Evolutionary conservation across 2,329 filamentous ascomycete species (phyloP).

Genomic region (Alternaria incomplexa): DNA sequence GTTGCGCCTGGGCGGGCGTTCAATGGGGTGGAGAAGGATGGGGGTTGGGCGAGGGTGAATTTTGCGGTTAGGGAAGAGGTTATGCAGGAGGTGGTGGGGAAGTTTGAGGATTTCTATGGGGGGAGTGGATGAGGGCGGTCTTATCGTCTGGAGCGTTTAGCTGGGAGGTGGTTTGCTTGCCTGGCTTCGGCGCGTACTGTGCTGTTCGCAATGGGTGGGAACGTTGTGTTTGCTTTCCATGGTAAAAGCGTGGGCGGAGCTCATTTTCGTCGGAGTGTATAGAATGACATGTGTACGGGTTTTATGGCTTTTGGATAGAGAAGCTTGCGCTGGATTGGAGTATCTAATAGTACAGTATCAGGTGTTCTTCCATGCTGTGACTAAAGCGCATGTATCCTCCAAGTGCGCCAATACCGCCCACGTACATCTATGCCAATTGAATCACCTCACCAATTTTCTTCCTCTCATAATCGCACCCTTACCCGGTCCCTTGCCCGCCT

Average conservation of each 20-base stretch:
- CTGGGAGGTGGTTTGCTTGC: not conserved
- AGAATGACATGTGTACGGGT: not conserved
- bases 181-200: not conserved
- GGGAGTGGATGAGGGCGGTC: not conserved
- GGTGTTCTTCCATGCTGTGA: not conserved
- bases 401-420: not conserved
- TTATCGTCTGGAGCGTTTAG: not conserved
- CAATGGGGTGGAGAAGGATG: slow-evolving; percentile 34
- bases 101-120: slow-evolving; percentile 20
- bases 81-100: slow-evolving; percentile 23
- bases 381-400: not conserved
- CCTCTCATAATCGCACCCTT: not conserved
- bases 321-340: slow-evolving; percentile 1
- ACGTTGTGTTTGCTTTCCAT: not conserved
- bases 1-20: slow-evolving; percentile 25
- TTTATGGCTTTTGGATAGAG: not conserved
- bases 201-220: not conserved
- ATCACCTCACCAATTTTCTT: not conserved
- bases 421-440: not conserved
- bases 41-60: slow-evolving; percentile 37
- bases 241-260: not conserved
- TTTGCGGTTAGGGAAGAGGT: slow-evolving; percentile 23
- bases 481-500: slow-evolving; percentile 5
- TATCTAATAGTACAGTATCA: not conserved
- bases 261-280: not conserved